Conservation (phyloP, 192 early-diverging fungal genomes). For the Irineochytrium annulatum region DNA sequence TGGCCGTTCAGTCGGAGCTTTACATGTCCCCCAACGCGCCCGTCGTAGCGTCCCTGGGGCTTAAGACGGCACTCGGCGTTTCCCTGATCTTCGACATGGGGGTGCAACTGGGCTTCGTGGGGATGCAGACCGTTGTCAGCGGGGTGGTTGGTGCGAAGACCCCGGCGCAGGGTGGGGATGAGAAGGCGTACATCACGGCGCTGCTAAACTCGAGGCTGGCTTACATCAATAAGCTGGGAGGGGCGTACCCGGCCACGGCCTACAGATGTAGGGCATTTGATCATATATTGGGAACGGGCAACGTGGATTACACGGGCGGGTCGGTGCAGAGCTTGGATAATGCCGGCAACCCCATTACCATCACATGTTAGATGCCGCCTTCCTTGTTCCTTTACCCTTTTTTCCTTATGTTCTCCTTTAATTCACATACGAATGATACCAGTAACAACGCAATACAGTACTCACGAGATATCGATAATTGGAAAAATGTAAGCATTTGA, state of each 20-base stretch:
- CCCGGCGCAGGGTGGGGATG: neutral
- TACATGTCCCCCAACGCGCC: neutral
- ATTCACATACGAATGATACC: too few species aligned
- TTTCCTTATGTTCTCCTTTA: too few species aligned
- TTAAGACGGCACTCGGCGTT: constrained; percentile 2
- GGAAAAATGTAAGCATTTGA: too few species aligned
- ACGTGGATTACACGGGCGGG: neutral
- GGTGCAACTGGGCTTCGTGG: neutral
- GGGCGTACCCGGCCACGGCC: neutral
- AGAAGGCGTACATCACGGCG: neutral
- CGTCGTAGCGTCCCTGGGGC: neutral
- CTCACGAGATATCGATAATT: too few species aligned
- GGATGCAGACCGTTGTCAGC: neutral
- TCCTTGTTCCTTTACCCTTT: too few species aligned
- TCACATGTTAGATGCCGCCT: too few species aligned
- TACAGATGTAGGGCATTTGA: neutral
- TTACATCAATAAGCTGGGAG: neutral
- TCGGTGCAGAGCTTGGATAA: neutral
- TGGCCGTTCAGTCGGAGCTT: neutral
- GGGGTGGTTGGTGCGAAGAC: neutral
- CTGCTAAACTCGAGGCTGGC: neutral
- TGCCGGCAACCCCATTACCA: neutral
- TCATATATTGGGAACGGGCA: constrained; percentile 1
- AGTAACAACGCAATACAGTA: too few species aligned
- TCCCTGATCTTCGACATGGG: neutral